Base-by-base conservation (phyloP, 257 asterid genomes). In the Solanum pennellii region DNA sequence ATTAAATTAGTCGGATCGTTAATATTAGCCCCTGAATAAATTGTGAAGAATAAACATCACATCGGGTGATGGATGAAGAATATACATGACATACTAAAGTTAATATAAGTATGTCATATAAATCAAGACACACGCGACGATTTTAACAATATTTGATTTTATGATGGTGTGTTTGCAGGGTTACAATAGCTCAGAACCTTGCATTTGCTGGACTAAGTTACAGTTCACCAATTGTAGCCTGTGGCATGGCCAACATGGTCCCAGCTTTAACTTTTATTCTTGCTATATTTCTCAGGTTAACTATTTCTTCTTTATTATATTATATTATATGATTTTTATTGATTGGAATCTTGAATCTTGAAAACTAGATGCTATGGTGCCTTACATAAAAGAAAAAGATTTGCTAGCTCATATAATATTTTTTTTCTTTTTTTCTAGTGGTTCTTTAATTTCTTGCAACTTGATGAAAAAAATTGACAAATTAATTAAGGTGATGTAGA, bases 221-320 rank as follows among this genome's bases (percentile, higher is more conserved):
- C 84, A 93, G 98, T 89, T 95, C 98, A 79, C 98, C 98, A 6
- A 94, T 94, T 45, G 96, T 93, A 82, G 98, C 98, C 84, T 91
- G 94, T 88, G 94, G 95, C 86, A 93, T 93, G 95, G 97, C 94
- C 60, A 93, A 93, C 73, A 91, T 91, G 86, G 85, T 92, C 82
- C 98, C 98, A 29, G 96, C 98, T 44, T 59, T 93, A 29, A 90
- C 98, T 71, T 95, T 94, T 88, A 86, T 94, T 90, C 91, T 92
- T 7, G 93, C 95, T 82, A 86, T 94, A 56, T 10, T 92, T 7
- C 92, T 94, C 91, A 92, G 98, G 98, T 95, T 73, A 13, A 62
- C 9, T 62, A 13, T 27, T 73, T 23, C 29, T 47, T 80, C 66
- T 27, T 37, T 73, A 33, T 33, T 33, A 33, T 10, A 74, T 18